A percentile compares a stretch with the other conserved stretches of the same genome.
These are phyloP conservation scores for Pyricularia sp. DNA, from an alignment of 2,329 filamentous ascomycete species.

Conservation along the genomic window DNA sequence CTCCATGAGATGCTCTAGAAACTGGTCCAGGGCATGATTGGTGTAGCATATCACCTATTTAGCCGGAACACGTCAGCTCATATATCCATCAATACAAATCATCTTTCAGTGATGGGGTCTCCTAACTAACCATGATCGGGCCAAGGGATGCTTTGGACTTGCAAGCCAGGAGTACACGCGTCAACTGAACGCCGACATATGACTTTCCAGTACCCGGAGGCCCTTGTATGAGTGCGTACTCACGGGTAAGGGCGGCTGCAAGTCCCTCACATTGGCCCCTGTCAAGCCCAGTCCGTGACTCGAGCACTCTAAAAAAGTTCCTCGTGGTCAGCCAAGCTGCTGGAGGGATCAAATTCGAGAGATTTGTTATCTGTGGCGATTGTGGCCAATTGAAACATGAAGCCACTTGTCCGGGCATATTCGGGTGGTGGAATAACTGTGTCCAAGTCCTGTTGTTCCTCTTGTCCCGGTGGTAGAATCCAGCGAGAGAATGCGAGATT, in stretches of 20 bases:
- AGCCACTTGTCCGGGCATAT: constrained; percentile 38
- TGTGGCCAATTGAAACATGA: constrained; percentile 35
- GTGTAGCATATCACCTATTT: constrained; percentile 37
- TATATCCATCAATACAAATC: background rate
- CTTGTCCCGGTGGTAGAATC: constrained; percentile 20
- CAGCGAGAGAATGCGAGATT: constrained; percentile 40
- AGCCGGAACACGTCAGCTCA: background rate
- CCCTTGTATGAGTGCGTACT: constrained; percentile 56
- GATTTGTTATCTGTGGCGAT: constrained; percentile 15
- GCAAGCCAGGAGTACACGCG: constrained; percentile 41
- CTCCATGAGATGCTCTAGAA: constrained; percentile 50
- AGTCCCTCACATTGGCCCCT: constrained; percentile 39
- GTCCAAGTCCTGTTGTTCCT: constrained; percentile 5
- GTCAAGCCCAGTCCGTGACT: constrained; percentile 38
- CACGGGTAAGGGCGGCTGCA: constrained; percentile 38
- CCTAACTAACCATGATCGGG: constrained; percentile 26
- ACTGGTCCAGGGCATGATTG: constrained; percentile 41
- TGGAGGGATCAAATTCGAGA: constrained; percentile 13
- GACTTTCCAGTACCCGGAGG: constrained; percentile 64
- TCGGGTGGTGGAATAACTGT: constrained; percentile 31
- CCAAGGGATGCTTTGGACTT: constrained; percentile 29
- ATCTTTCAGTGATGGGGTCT: background rate
- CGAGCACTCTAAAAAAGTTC: constrained; percentile 15
- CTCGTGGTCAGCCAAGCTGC: constrained; percentile 6
- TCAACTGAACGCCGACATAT: constrained; percentile 49